A percentile compares a stretch with the other conserved stretches of the same genome.
Evolutionary conservation across 2,329 filamentous ascomycete species (phyloP).

Genomic region (Aureobasidium melanogenum): DNA sequence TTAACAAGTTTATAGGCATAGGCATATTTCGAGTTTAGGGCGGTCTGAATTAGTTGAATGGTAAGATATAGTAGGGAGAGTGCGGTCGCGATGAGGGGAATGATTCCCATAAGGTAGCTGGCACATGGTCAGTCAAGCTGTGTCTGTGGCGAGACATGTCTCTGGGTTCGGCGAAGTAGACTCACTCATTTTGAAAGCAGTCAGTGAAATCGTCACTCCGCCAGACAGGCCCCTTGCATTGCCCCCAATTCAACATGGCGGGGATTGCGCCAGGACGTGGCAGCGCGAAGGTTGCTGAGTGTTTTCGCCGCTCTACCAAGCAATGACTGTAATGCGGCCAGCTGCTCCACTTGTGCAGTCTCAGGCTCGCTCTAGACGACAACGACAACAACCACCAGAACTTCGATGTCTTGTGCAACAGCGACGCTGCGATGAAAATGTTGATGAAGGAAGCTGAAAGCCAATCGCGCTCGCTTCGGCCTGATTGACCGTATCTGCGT

Average conservation of each 20-base stretch:
- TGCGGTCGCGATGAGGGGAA: slow-evolving; percentile 64
- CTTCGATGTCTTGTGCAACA: slow-evolving; percentile 3
- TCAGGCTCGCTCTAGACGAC: slow-evolving; percentile 1
- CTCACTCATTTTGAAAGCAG: slow-evolving; percentile 61
- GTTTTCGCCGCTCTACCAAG: slow-evolving; percentile 1
- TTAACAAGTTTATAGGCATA: slow-evolving; percentile 51
- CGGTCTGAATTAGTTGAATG: slow-evolving; percentile 47
- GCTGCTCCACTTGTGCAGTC: slow-evolving; percentile 1
- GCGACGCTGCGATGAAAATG: slow-evolving; percentile 5
- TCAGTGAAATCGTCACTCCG: slow-evolving; percentile 51
- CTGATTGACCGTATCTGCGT: slow-evolving; percentile 4
- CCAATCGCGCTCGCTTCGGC: slow-evolving; percentile 4
- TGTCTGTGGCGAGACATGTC: slow-evolving; percentile 5
- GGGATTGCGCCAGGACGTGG: slow-evolving; percentile 17
- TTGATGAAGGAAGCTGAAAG: slow-evolving; percentile 5
- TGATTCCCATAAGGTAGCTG: slow-evolving; percentile 70
- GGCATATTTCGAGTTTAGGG: slow-evolving; percentile 43
- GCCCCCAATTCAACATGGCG: slow-evolving; percentile 40
- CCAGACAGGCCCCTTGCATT: slow-evolving; percentile 52
- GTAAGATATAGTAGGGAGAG: slow-evolving; percentile 61
- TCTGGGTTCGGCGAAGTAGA: slow-evolving; percentile 16
- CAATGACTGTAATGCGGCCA: background rate
- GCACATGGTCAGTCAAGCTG: slow-evolving; percentile 10
- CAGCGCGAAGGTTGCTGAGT: background rate
- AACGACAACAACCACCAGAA: slow-evolving; percentile 6